Percentiles rank a stretch among this genome's conserved stretches.
These are phyloP conservation scores for Styphnolobium japonicum DNA, from an alignment of 306 rosid species.

Conservation along the genomic window DNA sequence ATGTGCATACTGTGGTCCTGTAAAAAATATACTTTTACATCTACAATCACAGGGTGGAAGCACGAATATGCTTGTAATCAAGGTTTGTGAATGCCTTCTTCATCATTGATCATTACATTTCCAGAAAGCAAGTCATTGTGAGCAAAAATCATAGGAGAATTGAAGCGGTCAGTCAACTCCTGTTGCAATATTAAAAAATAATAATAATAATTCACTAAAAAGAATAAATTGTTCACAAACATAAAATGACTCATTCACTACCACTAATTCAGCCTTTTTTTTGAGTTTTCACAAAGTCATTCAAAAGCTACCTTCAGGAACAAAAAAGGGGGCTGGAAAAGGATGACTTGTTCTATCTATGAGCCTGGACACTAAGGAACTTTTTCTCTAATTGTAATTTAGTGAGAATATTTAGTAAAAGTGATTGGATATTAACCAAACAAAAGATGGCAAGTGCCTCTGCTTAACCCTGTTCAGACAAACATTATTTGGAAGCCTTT, in stretches of 20 bases:
- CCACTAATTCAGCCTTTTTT: neutral
- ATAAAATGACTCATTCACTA: neutral
- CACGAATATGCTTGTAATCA: neutral
- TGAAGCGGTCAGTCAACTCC: constrained; percentile 63
- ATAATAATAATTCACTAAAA: constrained; percentile 16
- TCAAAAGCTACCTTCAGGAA: neutral
- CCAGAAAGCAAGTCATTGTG: constrained; percentile 96
- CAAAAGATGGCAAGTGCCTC: neutral
- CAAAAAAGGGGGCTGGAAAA: neutral
- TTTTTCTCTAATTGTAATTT: neutral
- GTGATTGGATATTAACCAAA: constrained; percentile 3
- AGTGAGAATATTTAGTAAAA: constrained; percentile 1
- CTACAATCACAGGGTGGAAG: constrained; percentile 1
- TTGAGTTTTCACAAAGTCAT: neutral
- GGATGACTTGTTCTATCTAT: neutral
- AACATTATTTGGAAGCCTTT: neutral
- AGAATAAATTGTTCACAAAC: neutral
- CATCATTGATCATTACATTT: constrained; percentile 81
- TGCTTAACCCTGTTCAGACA: neutral
- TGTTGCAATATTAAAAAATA: constrained; percentile 53
- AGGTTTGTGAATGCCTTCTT: constrained; percentile 64
- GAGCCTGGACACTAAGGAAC: neutral
- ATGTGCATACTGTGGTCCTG: too few species aligned
- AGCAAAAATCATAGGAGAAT: constrained; percentile 78
- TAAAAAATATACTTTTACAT: neutral